Percentiles rank a stretch among this genome's conserved stretches.
Conservation (phyloP, 371 early-diverging fungal species). For the Scutellospora calospora region DNA sequence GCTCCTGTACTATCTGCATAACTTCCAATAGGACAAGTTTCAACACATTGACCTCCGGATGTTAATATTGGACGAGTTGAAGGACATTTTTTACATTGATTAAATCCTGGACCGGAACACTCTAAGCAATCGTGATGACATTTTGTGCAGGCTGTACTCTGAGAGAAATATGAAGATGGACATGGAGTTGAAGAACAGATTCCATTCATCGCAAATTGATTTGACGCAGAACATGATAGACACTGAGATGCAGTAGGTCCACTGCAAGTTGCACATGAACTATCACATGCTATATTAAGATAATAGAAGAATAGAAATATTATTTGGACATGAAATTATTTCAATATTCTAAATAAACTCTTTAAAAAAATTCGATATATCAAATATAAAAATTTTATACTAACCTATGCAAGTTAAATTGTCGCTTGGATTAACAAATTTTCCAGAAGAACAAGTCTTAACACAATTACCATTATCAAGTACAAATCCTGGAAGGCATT, state of each 20-base stretch:
- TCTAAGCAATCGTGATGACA: slow-evolving; percentile 41
- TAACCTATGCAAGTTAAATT: slow-evolving; percentile 8
- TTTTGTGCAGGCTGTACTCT: slow-evolving; percentile 5
- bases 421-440: background rate
- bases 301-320: background rate
- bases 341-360: no score
- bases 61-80: slow-evolving; percentile 33
- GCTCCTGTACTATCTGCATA: slow-evolving; percentile 2
- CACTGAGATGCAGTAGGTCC: slow-evolving; percentile 14
- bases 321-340: background rate
- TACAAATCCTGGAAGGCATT: slow-evolving; percentile 28
- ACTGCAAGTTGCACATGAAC: slow-evolving; percentile 6
- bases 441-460: slow-evolving; percentile 5
- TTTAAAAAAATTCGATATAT: background rate
- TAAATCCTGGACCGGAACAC: slow-evolving; percentile 22
- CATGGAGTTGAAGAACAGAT: slow-evolving; percentile 5
- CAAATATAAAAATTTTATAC: background rate
- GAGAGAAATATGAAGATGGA: background rate
- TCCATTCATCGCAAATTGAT: background rate
- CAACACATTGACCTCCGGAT: slow-evolving; percentile 30
- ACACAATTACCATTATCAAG: slow-evolving; percentile 20
- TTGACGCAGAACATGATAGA: background rate
- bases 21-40: slow-evolving; percentile 29
- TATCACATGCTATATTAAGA: background rate
- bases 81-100: slow-evolving; percentile 44